phyloP scores from a whole-genome alignment of 257 asterid species.

The Linderniella brevidens region DNA sequence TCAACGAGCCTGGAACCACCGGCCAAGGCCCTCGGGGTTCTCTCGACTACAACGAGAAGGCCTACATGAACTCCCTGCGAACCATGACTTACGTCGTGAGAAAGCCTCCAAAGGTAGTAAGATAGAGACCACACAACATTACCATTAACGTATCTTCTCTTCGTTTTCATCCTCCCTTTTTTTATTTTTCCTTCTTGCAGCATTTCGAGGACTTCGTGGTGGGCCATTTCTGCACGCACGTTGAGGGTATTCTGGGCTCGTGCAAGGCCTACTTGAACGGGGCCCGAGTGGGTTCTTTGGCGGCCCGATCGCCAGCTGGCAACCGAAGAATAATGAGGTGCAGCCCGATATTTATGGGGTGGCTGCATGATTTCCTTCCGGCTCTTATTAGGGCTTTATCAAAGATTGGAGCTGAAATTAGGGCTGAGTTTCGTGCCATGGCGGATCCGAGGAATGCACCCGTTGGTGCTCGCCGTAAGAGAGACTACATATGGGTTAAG shows the following conservation, averaged over 20 bases:
- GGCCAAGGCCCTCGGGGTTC: slow-evolving; percentile 1
- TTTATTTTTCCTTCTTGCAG: slow-evolving; percentile 22
- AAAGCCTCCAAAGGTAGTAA: slow-evolving; percentile 39
- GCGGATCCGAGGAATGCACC: too few species aligned
- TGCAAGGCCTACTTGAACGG: slow-evolving; percentile 76
- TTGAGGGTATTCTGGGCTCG: slow-evolving; percentile 44
- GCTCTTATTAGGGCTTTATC: too few species aligned
- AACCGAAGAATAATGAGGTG: too few species aligned
- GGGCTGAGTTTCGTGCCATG: too few species aligned
- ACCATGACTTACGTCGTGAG: slow-evolving; percentile 18
- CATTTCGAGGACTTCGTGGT: slow-evolving; percentile 63
- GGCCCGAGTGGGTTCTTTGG: slow-evolving; percentile 79
- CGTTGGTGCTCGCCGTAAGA: too few species aligned
- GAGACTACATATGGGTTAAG: too few species aligned
- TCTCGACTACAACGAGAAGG: slow-evolving; percentile 19
- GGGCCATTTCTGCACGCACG: slow-evolving; percentile 52
- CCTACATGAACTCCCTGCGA: slow-evolving; percentile 24
- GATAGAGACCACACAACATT: too few species aligned
- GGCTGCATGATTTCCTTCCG: too few species aligned
- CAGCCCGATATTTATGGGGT: too few species aligned
- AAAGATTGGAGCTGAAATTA: too few species aligned
- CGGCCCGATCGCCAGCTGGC: slow-evolving; percentile 1
- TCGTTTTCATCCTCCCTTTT: too few species aligned
- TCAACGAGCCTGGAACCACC: slow-evolving; percentile 30
- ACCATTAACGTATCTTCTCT: too few species aligned